phyloP scores from a whole-genome alignment of 2,329 filamentous ascomycete genomes.

The Furcasterigmium furcatum region DNA sequence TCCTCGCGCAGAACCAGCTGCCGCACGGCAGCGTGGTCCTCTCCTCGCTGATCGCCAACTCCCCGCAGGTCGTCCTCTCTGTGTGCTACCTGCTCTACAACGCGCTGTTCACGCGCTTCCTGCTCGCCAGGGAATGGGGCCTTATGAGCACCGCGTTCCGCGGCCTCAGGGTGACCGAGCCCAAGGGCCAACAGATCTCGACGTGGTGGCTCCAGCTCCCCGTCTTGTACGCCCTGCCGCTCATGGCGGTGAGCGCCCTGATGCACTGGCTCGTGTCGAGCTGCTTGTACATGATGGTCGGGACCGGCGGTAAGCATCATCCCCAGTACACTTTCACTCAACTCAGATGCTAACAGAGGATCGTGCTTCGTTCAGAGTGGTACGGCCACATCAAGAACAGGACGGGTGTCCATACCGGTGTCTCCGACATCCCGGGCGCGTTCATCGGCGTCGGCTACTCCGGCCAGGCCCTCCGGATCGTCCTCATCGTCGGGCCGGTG shows the following conservation, averaged over 20 bases:
- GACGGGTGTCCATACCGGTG: not conserved
- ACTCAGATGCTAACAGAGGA: not conserved
- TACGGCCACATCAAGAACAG: not conserved
- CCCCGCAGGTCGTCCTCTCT: not conserved
- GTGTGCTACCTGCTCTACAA: conserved; percentile 1
- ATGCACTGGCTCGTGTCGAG: not conserved
- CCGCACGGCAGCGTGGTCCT: not conserved
- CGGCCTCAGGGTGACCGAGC: not conserved
- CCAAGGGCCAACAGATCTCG: not conserved
- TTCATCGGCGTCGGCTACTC: not conserved
- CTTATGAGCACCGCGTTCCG: not conserved
- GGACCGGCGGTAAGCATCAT: not conserved
- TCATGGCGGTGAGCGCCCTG: not conserved
- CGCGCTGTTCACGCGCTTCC: not conserved
- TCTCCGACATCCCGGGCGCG: not conserved
- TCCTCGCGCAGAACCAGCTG: not conserved
- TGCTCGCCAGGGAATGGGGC: not conserved
- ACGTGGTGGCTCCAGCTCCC: not conserved
- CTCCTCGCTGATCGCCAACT: not conserved
- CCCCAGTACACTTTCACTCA: not conserved
- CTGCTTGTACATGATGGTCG: not conserved
- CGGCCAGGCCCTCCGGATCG: not conserved
- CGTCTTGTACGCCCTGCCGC: not conserved
- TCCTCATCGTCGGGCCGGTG: not conserved
- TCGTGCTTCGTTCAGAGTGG: not conserved